A percentile compares a stretch with the other conserved stretches of the same genome.
These are phyloP conservation scores for Phytophthora hibernalis DNA, from an alignment of 352 stramenopile genomes.

Conservation along the genomic window DNA sequence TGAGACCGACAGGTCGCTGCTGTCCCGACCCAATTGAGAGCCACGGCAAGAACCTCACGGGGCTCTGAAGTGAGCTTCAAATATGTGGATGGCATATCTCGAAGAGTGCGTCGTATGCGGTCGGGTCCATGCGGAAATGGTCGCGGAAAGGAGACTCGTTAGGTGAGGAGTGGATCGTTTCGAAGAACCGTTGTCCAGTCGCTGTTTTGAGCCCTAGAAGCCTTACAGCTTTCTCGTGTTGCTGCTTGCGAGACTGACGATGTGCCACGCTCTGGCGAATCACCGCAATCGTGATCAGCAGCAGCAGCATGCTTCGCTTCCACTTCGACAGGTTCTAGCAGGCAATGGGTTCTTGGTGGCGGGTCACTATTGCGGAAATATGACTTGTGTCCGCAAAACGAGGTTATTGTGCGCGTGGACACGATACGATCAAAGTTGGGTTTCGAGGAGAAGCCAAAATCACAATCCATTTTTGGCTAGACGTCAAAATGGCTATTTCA, in stretches of 20 bases:
- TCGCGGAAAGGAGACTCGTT: conserved; percentile 4
- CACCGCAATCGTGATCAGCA: neutral
- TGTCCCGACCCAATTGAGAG: no score
- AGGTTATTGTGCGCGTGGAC: neutral
- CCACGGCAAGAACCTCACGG: no score
- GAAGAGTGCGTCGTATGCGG: conserved; percentile 9
- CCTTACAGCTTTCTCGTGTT: neutral
- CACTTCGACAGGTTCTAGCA: neutral
- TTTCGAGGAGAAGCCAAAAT: neutral
- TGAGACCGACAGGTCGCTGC: no score
- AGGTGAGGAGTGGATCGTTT: neutral
- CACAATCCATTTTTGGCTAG: no score
- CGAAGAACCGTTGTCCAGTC: conserved; percentile 1
- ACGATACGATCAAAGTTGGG: neutral
- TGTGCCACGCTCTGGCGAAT: neutral
- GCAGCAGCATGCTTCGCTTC: neutral
- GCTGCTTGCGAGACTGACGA: neutral
- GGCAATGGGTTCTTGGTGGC: no score
- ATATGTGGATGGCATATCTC: neutral
- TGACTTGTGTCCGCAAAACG: neutral
- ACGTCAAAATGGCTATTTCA: neutral
- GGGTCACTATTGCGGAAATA: neutral
- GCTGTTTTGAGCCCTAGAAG: neutral
- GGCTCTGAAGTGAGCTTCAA: no score
- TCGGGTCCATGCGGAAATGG: conserved; percentile 1